These are phyloP conservation scores for Pulveroboletus frians DNA, from an alignment of 768 basidiomycete species.

Conservation along the genomic window DNA sequence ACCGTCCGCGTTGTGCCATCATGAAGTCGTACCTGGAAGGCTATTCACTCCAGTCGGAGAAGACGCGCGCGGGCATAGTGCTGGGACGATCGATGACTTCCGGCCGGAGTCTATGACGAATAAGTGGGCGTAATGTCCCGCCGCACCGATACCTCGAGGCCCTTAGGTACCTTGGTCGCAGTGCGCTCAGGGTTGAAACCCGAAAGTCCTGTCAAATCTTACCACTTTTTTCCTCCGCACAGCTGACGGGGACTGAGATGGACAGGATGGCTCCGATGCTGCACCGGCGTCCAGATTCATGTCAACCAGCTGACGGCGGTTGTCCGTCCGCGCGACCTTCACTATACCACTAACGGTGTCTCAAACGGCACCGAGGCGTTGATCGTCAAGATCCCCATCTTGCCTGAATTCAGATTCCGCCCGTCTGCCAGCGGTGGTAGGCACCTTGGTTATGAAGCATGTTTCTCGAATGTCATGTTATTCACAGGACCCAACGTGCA, in stretches of 20 bases:
- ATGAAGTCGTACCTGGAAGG: slow-evolving; percentile 9
- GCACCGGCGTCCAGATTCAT: slow-evolving; percentile 5
- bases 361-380: slow-evolving; percentile 26
- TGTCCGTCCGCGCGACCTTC: slow-evolving; percentile 18
- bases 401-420: slow-evolving; percentile 12
- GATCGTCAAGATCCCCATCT: slow-evolving; percentile 17
- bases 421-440: slow-evolving; percentile 15
- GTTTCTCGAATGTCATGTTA: slow-evolving; percentile 20
- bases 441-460: slow-evolving; percentile 22
- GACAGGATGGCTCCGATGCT: slow-evolving; percentile 10
- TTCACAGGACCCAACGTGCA: slow-evolving; percentile 24
- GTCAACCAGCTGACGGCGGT: slow-evolving; percentile 10
- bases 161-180: slow-evolving; percentile 25
- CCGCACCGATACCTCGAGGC: slow-evolving; percentile 34
- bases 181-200: slow-evolving; percentile 33
- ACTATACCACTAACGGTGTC: background rate
- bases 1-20: slow-evolving; percentile 10
- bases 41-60: slow-evolving; percentile 6
- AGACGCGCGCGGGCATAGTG: slow-evolving; percentile 20
- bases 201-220: slow-evolving; percentile 18
- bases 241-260: slow-evolving; percentile 13
- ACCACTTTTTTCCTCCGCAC: slow-evolving; percentile 10
- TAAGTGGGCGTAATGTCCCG: slow-evolving; percentile 26
- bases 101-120: slow-evolving; percentile 29
- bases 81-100: slow-evolving; percentile 19